Base-by-base conservation (phyloP, 352 stramenopile genomes). In the Phytophthora foliorum region DNA sequence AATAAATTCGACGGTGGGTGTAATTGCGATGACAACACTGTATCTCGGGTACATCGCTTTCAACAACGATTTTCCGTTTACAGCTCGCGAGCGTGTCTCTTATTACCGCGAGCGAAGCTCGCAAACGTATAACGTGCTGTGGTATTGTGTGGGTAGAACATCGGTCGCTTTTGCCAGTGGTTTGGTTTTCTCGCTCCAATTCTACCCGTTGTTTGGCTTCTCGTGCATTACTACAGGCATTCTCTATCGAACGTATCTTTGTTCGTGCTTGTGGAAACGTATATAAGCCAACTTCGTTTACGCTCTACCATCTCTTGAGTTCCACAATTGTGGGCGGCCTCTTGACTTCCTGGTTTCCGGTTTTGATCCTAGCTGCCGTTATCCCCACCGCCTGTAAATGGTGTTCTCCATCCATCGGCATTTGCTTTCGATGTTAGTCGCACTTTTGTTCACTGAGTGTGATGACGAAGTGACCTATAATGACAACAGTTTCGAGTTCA, bases 1-100 rank as follows among this genome's bases (percentile, higher is more conserved):
- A n/a, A 68, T 81, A 6, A 88, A 88, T 21, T 62, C 61, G 11
- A 71, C 68, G 8, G 55, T 96, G 19, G 81, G 82, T n/a, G 44
- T 63, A 4, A 53, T 63, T 10, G 29, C 57, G 17, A 63, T 69
- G 61, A 63, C 61, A 14, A 57, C 52, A 9, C n/a, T 67, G n/a
- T 61, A 46, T 21, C 50, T 62, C 34, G 60, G 51, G 5, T 62
- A 67, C 41, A 62, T 67, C n/a, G 22, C 52, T 0, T 67, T 67
- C 29, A 38, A 54, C 21, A 61, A 49, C 10, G 29, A 56, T 21
- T 32, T 66, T 3, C 55, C 63, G 0, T 71, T 66, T 19, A 61
- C 63, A 3, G 38, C 55, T 24, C 48, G 34, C 45, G 63, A 66
- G 32, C 46, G 31, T 14, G 45, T 54, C 9, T 44, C 29, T 10